Evolutionary conservation across 129 eudicot genomes (phyloP).

Genomic region (Lonicera japonica): DNA sequence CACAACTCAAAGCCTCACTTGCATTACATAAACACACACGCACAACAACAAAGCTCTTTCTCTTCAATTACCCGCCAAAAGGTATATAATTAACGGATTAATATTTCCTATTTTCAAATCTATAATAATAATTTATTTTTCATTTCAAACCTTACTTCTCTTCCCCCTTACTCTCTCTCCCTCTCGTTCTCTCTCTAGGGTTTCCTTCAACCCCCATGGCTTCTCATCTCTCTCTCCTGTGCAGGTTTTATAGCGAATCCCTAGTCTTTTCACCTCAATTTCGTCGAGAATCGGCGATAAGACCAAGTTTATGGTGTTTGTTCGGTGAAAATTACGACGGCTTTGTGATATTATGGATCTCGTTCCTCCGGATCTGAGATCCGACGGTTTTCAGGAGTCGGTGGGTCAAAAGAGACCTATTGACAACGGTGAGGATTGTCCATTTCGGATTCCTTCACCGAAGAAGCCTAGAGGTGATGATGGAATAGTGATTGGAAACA

Average conservation of each 20-base stretch:
- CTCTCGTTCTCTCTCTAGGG: slow-evolving; percentile 38
- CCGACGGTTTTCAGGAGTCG: not conserved
- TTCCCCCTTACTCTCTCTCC: slow-evolving; percentile 13
- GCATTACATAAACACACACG: slow-evolving; percentile 3
- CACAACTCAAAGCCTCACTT: not conserved
- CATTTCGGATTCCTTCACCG: slow-evolving; percentile 15
- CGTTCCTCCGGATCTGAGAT: not conserved
- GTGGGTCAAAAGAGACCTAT: slow-evolving; percentile 31
- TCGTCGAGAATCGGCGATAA: slow-evolving; percentile 1
- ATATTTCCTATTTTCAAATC: slow-evolving; percentile 18
- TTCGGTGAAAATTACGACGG: slow-evolving; percentile 1
- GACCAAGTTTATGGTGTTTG: slow-evolving; percentile 13
- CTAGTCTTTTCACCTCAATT: not conserved
- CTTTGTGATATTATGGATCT: too few species aligned
- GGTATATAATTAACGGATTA: slow-evolving; percentile 27
- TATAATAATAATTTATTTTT: not conserved
- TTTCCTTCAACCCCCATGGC: slow-evolving; percentile 44
- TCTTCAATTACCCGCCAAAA: slow-evolving; percentile 54
- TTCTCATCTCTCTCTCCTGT: slow-evolving; percentile 21
- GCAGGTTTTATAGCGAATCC: slow-evolving; percentile 43
- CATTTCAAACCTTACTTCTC: not conserved
- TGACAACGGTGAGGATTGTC: slow-evolving; percentile 22
- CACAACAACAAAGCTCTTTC: slow-evolving; percentile 3
- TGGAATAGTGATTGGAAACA: slow-evolving; percentile 15
- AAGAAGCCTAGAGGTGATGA: slow-evolving; percentile 32